A percentile compares a stretch with the other conserved stretches of the same genome.
These are phyloP conservation scores for Colletotrichum neosansevieriae DNA, from an alignment of 2,329 filamentous ascomycete genomes.

Conservation along the genomic window DNA sequence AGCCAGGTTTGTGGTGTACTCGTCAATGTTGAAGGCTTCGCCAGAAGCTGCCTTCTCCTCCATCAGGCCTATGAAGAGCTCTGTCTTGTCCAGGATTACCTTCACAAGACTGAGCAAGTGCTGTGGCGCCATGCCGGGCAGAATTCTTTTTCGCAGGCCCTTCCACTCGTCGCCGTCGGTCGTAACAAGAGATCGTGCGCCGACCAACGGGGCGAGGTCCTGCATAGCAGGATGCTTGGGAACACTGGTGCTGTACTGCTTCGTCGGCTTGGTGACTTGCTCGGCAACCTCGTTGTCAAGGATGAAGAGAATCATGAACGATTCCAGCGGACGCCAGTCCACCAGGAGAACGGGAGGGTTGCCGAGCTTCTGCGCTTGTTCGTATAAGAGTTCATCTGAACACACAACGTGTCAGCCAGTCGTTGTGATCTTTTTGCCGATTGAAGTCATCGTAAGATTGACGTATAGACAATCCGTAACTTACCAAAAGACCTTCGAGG, in stretches of 20 bases:
- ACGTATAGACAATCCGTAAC: background rate
- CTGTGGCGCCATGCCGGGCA: conserved; percentile 28
- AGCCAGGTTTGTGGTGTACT: conserved; percentile 48
- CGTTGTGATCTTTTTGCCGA: background rate
- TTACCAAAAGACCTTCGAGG: conserved; percentile 33
- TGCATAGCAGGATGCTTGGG: conserved; percentile 36
- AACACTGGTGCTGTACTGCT: conserved; percentile 35
- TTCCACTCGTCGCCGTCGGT: conserved; percentile 36
- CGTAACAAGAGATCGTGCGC: conserved; percentile 31
- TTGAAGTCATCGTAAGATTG: no score
- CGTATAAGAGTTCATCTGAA: conserved; percentile 31
- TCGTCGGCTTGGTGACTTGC: conserved; percentile 30
- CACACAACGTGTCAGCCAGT: background rate
- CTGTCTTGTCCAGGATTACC: conserved; percentile 40
- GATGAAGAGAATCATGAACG: conserved; percentile 30
- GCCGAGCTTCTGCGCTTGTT: conserved; percentile 27
- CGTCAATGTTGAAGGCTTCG: conserved; percentile 46
- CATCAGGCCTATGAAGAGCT: conserved; percentile 42
- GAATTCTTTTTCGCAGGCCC: conserved; percentile 30
- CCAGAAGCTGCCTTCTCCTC: conserved; percentile 45
- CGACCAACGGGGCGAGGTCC: conserved; percentile 27
- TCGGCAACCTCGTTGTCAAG: conserved; percentile 37
- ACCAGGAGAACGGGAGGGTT: conserved; percentile 30
- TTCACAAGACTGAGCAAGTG: conserved; percentile 50
- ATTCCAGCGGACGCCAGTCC: conserved; percentile 30